Conservation (phyloP, 2,329 filamentous ascomycete species). For the Monosporascus cannonballus region DNA sequence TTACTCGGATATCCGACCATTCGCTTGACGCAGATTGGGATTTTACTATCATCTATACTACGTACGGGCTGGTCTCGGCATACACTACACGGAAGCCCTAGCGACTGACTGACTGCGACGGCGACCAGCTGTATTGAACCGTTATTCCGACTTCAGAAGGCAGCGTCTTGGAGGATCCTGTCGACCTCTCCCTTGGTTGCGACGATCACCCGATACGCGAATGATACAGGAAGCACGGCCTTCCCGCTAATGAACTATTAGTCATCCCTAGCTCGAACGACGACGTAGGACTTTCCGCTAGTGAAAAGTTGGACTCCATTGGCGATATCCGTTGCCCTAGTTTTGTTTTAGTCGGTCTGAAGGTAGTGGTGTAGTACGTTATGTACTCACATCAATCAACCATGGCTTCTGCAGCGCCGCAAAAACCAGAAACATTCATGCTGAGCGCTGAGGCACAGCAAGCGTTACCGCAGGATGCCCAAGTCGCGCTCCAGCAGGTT, state of each 20-base stretch:
- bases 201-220: background rate
- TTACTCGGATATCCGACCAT: constrained; percentile 27
- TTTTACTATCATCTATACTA: constrained; percentile 19
- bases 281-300: background rate
- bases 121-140: constrained; percentile 1
- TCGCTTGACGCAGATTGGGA: constrained; percentile 42
- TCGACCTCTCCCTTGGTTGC: background rate
- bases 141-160: constrained; percentile 3
- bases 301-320: constrained; percentile 3
- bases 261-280: too few relatives aligned
- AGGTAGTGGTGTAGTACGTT: constrained; percentile 22
- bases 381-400: constrained; percentile 82
- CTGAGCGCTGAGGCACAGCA: constrained; percentile 95
- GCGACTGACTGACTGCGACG: constrained; percentile 2
- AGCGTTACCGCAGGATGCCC: constrained; percentile 89
- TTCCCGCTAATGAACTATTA: background rate
- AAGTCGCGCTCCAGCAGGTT: constrained; percentile 95
- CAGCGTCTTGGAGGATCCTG: constrained; percentile 17
- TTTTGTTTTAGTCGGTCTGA: constrained; percentile 6
- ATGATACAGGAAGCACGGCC: background rate
- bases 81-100: background rate
- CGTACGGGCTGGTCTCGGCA: constrained; percentile 42
- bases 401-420: constrained; percentile 72
- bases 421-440: constrained; percentile 99
- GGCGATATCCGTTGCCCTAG: constrained; percentile 3